Base-by-base conservation (phyloP, 2,329 filamentous ascomycete genomes). In the Talaromyces sp. region DNA sequence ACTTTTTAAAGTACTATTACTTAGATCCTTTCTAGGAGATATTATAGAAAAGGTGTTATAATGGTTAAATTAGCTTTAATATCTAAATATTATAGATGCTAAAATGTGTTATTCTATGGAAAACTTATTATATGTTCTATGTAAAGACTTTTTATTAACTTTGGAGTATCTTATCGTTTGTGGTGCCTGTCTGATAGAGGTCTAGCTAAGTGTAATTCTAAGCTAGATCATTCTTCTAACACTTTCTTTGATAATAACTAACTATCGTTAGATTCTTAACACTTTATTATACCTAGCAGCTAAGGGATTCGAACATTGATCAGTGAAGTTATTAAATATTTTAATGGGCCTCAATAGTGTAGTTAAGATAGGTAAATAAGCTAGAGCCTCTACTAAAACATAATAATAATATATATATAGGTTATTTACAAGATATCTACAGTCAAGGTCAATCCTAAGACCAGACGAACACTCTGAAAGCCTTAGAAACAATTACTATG, bases 401-500 rank as follows among this genome's bases (percentile, higher is more conserved):
- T 55, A 47, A 30, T 54, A 8, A 23, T 65, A 36, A 64, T 31
- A 55, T 6, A 18, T 27, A 34, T 18, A 27, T 33, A 65, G 62
- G 44, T n/a, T 31, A 23, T 44, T 34, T 64, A 36, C 33, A 64
- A 51, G 30, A 52, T 31, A 62, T 57, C 44, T n/a, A 55, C 31
- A 51, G 50, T 23, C 31, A 33, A 16, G 23, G 28, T 16, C 27
- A 28, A 27, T 27, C 16, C 31, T 28, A 33, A 33, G 18, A 47
- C 30, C 51, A 54, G 23, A 27, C 42, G 30, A 44, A 58, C 36
- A 42, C 31, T 2, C 33, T 69, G 18, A 65, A 59, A 65, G 64
- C 67, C 42, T 59, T 74, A 47, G 58, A 65, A 58, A 63, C 59
- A 14, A 70, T 72, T 42, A 68, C 65, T 12, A 73, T 70, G 68